Evolutionary conservation across 257 asterid genomes (phyloP).

Genomic region (Catharanthus roseus): DNA sequence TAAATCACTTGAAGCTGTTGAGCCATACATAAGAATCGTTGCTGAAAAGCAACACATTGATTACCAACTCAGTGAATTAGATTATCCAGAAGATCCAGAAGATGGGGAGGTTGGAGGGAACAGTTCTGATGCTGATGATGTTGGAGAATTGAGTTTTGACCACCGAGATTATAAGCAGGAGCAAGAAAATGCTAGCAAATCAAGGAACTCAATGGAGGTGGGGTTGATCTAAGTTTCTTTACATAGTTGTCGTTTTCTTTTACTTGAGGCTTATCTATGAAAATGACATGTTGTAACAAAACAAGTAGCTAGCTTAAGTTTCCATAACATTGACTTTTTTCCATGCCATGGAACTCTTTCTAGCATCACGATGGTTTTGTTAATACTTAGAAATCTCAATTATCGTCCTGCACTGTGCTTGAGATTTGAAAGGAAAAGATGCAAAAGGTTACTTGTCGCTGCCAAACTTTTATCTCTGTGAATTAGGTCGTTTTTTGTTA

Average conservation of each 20-base stretch:
- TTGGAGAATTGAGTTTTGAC: slow-evolving; percentile 76
- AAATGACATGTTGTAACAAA: neutral
- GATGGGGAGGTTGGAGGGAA: slow-evolving; percentile 40
- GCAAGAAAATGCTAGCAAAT: slow-evolving; percentile 37
- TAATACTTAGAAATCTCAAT: neutral
- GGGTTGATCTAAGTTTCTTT: slow-evolving; percentile 9
- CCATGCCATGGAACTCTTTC: neutral
- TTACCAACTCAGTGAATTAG: slow-evolving; percentile 56
- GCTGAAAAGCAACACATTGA: slow-evolving; percentile 83
- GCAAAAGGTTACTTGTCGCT: neutral
- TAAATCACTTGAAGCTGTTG: slow-evolving; percentile 80
- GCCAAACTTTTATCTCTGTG: neutral
- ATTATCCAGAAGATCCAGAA: slow-evolving; percentile 47
- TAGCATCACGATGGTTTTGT: neutral
- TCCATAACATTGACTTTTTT: neutral
- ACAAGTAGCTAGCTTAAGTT: neutral
- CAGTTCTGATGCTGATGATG: slow-evolving; percentile 46
- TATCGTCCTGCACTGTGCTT: neutral
- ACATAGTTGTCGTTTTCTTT: neutral
- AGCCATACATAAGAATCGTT: slow-evolving; percentile 61
- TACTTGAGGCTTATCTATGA: too few relatives aligned
- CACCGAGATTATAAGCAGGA: slow-evolving; percentile 52
- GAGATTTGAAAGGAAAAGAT: neutral
- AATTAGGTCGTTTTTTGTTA: neutral
- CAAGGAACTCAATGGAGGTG: slow-evolving; percentile 71